These are phyloP conservation scores for Novymonas esmeraldas DNA, from an alignment of 208 protist genomes.

Conservation along the genomic window DNA sequence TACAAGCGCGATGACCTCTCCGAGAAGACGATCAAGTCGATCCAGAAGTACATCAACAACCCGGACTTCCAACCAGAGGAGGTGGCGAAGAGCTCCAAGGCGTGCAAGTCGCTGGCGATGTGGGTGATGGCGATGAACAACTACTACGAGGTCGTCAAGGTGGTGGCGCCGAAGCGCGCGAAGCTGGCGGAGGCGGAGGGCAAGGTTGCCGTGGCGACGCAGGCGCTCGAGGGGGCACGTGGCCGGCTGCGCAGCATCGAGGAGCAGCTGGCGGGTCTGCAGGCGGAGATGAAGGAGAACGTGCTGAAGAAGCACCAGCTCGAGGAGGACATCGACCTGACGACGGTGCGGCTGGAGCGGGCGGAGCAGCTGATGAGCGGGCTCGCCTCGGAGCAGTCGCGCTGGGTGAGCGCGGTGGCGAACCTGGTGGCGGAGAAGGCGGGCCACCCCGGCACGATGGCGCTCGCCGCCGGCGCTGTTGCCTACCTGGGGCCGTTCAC, in stretches of 20 bases:
- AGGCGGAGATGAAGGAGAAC: conserved; percentile 86
- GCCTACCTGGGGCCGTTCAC: conserved; percentile 95
- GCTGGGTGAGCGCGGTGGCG: conserved; percentile 75
- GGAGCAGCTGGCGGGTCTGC: conserved; percentile 79
- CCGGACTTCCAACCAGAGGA: conserved; percentile 93
- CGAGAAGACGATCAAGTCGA: conserved; percentile 81
- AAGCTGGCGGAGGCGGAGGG: conserved; percentile 82
- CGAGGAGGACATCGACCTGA: conserved; percentile 93
- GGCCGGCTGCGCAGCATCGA: conserved; percentile 80
- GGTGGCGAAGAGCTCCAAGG: conserved; percentile 94
- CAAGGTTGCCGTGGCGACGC: conserved; percentile 82
- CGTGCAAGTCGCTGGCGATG: conserved; percentile 94
- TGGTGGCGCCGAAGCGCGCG: conserved; percentile 87
- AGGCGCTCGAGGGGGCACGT: conserved; percentile 71
- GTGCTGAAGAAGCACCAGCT: conserved; percentile 90
- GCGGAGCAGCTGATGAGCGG: conserved; percentile 92
- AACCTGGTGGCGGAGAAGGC: conserved; percentile 62
- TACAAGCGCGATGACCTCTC: conserved; percentile 94
- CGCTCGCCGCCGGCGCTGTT: conserved; percentile 89
- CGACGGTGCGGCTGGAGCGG: conserved; percentile 85
- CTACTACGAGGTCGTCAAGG: conserved; percentile 94
- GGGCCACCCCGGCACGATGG: conserved; percentile 75
- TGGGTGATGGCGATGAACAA: conserved; percentile 96
- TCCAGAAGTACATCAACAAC: conserved; percentile 95
- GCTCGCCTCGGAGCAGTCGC: conserved; percentile 83